Conservation (phyloP, 139 green algal species). For the Pseudopediastrum boryanum region DNA sequence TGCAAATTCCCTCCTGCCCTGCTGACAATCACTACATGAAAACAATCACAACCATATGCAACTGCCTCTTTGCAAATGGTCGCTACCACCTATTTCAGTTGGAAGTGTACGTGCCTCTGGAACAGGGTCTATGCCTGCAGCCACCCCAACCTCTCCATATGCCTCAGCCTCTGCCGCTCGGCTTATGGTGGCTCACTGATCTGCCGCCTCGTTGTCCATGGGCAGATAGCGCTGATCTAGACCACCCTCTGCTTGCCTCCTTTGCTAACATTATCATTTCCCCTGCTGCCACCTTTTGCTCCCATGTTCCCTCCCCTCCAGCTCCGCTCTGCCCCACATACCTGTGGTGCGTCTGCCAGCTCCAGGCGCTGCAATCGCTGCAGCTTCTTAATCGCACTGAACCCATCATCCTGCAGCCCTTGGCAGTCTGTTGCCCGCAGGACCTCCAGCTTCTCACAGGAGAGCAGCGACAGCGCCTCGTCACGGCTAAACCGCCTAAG, state of each 20-base stretch:
- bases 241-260: not conserved
- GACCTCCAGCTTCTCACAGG: not conserved
- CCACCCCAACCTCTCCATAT: no score
- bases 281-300: not conserved
- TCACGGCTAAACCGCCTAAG: slow-evolving; percentile 14
- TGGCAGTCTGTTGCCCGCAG: slow-evolving; percentile 22
- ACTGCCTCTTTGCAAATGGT: no score
- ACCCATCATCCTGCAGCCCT: slow-evolving; percentile 18
- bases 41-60: no score
- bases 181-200: no score
- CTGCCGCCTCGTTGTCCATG: not conserved
- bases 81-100: no score
- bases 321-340: no score
- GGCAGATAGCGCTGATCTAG: not conserved
- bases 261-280: not conserved
- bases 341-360: slow-evolving; percentile 12
- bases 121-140: no score
- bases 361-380: slow-evolving; percentile 15
- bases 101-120: no score
- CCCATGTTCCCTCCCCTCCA: no score
- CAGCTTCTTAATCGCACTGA: not conserved
- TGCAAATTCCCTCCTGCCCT: no score
- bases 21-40: no score
- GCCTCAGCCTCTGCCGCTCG: no score
- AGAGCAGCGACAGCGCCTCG: slow-evolving; percentile 17